Percentiles rank a stretch among this genome's conserved stretches.
Conservation (phyloP, 371 early-diverging fungal species). For the Mortierella sp. region DNA sequence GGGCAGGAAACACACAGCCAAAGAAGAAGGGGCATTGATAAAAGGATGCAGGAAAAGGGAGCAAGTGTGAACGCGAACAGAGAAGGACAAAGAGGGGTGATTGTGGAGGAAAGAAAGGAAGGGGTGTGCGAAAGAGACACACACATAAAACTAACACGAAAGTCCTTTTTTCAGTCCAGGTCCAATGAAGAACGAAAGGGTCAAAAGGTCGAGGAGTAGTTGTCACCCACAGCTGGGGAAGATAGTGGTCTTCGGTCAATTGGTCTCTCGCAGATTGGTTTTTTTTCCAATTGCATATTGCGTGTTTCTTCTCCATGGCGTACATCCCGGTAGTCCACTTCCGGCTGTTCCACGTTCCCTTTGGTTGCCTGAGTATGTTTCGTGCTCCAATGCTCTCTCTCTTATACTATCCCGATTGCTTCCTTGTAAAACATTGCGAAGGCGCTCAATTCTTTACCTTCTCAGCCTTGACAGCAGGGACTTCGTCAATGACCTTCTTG, state of each 20-base stretch:
- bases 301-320: background rate
- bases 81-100: background rate
- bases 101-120: background rate
- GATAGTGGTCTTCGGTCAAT: background rate
- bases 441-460: conserved; percentile 2
- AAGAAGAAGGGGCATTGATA: background rate
- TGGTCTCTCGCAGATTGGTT: background rate
- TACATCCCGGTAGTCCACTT: background rate
- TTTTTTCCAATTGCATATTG: background rate
- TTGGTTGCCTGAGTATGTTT: background rate
- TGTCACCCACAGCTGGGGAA: background rate
- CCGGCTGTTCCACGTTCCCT: background rate
- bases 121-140: background rate
- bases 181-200: background rate
- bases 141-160: background rate
- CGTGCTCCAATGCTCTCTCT: conserved; percentile 4
- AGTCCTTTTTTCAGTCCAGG: background rate
- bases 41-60: conserved; percentile 10
- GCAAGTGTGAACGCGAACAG: background rate
- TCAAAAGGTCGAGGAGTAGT: background rate
- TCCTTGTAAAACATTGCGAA: conserved; percentile 5
- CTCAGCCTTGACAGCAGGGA: background rate
- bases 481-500: background rate
- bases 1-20: background rate
- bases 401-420: background rate